Conservation (phyloP, 2,329 filamentous ascomycete species). For the Penicillium sp. region DNA sequence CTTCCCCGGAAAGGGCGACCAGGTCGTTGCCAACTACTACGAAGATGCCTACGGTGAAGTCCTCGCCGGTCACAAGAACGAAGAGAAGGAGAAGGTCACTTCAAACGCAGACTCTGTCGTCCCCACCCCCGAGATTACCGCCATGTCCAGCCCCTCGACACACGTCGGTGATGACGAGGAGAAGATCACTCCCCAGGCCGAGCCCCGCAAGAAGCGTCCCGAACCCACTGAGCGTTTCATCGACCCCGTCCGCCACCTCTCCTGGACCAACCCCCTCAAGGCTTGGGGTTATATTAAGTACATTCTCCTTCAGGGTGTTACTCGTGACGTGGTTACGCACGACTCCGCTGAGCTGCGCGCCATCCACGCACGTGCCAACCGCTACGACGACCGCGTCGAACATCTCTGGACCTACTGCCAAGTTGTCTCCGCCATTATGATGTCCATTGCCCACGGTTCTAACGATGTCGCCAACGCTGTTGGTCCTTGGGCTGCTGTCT, state of each 20-base stretch:
- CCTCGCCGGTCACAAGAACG: constrained; percentile 13
- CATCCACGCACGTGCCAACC: constrained; percentile 36
- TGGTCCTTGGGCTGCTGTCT: constrained; percentile 35
- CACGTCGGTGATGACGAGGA: constrained; percentile 12
- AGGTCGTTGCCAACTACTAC: constrained; percentile 36
- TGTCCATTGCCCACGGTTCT: constrained; percentile 40
- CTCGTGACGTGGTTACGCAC: constrained; percentile 36
- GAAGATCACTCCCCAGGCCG: constrained; percentile 12
- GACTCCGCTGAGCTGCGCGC: constrained; percentile 30
- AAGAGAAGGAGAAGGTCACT: not conserved
- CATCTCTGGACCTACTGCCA: constrained; percentile 42
- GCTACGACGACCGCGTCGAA: constrained; percentile 42
- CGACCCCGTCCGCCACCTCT: constrained; percentile 11
- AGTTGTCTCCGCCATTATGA: constrained; percentile 35
- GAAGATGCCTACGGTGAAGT: constrained; percentile 25
- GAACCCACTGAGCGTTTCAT: constrained; percentile 23
- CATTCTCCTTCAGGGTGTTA: constrained; percentile 38
- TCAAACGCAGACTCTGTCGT: constrained; percentile 5
- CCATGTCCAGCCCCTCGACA: not conserved
- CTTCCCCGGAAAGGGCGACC: constrained; percentile 33
- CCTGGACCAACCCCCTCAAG: constrained; percentile 15
- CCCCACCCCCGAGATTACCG: constrained; percentile 4
- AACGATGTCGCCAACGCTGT: constrained; percentile 40
- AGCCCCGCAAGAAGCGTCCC: constrained; percentile 14
- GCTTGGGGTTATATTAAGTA: constrained; percentile 37